phyloP scores from a whole-genome alignment of 2,329 filamentous ascomycete species.

The Fusarium albosuccineum region DNA sequence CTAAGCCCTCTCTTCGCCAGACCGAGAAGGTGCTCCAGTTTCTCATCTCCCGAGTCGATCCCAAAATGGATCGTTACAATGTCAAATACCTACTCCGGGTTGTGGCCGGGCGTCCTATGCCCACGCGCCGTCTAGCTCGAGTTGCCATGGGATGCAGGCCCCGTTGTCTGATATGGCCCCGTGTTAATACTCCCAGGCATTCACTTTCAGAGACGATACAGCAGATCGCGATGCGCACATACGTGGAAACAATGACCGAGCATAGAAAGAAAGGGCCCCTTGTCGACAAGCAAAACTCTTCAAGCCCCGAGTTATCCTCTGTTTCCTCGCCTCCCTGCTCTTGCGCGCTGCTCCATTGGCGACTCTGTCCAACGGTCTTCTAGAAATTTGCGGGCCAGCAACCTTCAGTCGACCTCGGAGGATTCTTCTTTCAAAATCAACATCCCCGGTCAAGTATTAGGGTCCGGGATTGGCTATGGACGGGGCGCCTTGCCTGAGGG shows the following conservation, averaged over 20 bases:
- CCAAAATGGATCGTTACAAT: slow-evolving; percentile 34
- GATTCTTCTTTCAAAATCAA: slow-evolving; percentile 49
- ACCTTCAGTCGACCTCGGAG: slow-evolving; percentile 47
- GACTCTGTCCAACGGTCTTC: slow-evolving; percentile 47
- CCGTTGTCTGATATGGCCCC: slow-evolving; percentile 32
- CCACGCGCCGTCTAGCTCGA: slow-evolving; percentile 19
- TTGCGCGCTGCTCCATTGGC: slow-evolving; percentile 40
- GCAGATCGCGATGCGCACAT: slow-evolving; percentile 17
- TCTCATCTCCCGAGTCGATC: slow-evolving; percentile 43
- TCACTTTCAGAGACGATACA: slow-evolving; percentile 8
- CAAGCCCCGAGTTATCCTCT: slow-evolving; percentile 43
- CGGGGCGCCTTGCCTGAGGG: slow-evolving; percentile 41
- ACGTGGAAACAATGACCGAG: slow-evolving; percentile 24
- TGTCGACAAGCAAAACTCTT: slow-evolving; percentile 45
- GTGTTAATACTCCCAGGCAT: slow-evolving; percentile 37
- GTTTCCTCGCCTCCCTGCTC: slow-evolving; percentile 42
- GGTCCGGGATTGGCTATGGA: slow-evolving; percentile 44
- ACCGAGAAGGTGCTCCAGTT: slow-evolving; percentile 36
- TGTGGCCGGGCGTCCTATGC: slow-evolving; percentile 31
- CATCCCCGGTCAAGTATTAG: slow-evolving; percentile 42
- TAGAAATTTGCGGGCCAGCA: slow-evolving; percentile 51
- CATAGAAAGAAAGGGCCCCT: slow-evolving; percentile 30
- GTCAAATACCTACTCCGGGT: slow-evolving; percentile 31
- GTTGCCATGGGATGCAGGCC: slow-evolving; percentile 23
- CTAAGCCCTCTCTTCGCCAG: slow-evolving; percentile 41